Base-by-base conservation (phyloP, 352 stramenopile genomes). In the Pythium brachiatum region DNA sequence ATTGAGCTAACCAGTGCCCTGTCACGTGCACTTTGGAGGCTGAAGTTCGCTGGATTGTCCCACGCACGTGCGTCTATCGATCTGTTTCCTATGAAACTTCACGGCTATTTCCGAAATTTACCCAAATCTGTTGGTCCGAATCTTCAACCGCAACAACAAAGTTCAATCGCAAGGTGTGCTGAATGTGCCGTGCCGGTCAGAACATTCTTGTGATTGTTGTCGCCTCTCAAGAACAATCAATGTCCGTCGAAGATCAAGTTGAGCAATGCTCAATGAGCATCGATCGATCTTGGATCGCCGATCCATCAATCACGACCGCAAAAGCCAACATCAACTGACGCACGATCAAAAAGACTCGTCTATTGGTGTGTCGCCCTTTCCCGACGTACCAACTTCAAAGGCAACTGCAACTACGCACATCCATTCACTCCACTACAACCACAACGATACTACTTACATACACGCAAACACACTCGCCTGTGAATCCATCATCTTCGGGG, bases 71-170 rank as follows among this genome's bases (percentile, higher is more conserved):
- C 36, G 36, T 44, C 36, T 44, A 44, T 44, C 16, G 36, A 44
- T 44, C 36, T 44, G 36, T 44, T 44, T 44, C 36, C 8, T 7
- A 6, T 21, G 16, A 44, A 44, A 44, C 8, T 1, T 21, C 5
- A 8, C 2, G 36, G 7, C 36, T 44, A 44, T 44, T 21, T 4
- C 3, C 9, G 36, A 18, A 44, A 44, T 44, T 44, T 44, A 44
- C 36, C 0, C 12, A 6, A 4, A 44, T 7, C 13, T 5, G 36
- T 2, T 8, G 36, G 36, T 18, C 13, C 55, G 55, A 62, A 64
- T 57, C 46, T 64, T 64, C 57, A 64, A 63, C 44, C 16, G 20
- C 31, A 60, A 60, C 39, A 23, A 26, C 39, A n/a, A 41, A n/a
- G 34, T 41, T 41, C 34, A 41, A 44, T 18, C 36, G 36, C 31